A percentile compares a stretch with the other conserved stretches of the same genome.
Evolutionary conservation across 371 early-diverging fungal genomes (phyloP).

Genomic region (Modicella reniformis): DNA sequence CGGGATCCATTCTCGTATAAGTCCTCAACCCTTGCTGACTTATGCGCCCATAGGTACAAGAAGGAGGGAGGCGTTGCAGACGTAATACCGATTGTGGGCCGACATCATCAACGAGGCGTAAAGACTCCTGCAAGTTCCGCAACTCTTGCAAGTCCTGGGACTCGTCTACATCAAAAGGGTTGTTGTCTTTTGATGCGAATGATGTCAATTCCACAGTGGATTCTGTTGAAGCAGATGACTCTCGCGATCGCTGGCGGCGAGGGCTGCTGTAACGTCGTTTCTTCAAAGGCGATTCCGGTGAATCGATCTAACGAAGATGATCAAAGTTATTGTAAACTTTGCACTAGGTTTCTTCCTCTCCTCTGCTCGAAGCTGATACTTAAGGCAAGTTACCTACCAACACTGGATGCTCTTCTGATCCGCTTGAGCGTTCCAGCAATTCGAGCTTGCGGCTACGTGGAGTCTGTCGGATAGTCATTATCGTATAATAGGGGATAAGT

Average conservation of each 20-base stretch:
- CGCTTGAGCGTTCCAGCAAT: background rate
- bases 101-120: too few species aligned
- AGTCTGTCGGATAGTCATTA: background rate
- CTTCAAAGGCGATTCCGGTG: slow-evolving; percentile 5
- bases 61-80: background rate
- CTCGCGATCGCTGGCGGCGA: background rate
- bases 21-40: slow-evolving; percentile 4
- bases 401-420: background rate
- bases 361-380: background rate
- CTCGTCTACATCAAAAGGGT: slow-evolving; percentile 18
- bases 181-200: background rate
- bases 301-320: slow-evolving; percentile 4
- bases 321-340: background rate
- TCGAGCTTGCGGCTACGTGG: background rate
- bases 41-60: background rate
- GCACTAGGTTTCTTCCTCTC: too few species aligned
- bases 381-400: background rate
- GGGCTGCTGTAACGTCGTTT: slow-evolving; percentile 23
- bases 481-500: background rate
- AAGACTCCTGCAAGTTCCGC: background rate
- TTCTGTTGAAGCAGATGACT: background rate
- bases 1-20: background rate
- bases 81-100: background rate
- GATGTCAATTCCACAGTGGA: background rate
- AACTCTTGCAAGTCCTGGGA: background rate